Evolutionary conservation across 176 grass and related monocot species (phyloP), one percentile per base, ranked within the genome.

Genomic region (Puya raimondii): DNA sequence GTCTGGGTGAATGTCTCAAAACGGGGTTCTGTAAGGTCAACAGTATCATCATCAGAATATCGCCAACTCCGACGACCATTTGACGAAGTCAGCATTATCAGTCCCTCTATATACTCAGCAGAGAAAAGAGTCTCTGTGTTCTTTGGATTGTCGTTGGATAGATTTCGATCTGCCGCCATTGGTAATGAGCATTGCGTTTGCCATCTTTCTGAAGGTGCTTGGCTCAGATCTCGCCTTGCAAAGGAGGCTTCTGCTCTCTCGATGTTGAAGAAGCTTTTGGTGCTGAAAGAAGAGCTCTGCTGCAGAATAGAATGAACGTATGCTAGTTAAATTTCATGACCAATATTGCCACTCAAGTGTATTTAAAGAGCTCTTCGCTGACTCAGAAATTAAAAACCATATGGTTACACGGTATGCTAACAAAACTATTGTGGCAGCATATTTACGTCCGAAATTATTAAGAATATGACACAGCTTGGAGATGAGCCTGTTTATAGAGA

Each of bases 1-100:
- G 65, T 76, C 73, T 88, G 78, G 58, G 70, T 86, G 78, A 96
- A 96, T 20, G 79, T 74, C 56, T 92, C 94, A 48, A 97, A 49
- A 65, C 94, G 80, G 3, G 89, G 94, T 79, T 97, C 86, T 9
- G 77, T 90, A 71, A 97, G 75, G 72, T 97, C 94, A 56, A 97
- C 89, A 12, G 58, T 72, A 83, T 81, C 86, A 14, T 85, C 85
- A 17, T 88, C 82, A 5, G 81, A 73, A n/a, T 71, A 82, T 18
- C 70, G 83, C 74, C 81, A 75, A 65, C 61, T 77, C 47, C 71
- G 67, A 0, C 71, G 64, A 0, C 53, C 64, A 67, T 67, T 67
- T 4, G 81, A 42, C 33, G 33, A 74, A 72, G 71, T 86, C 75
- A 85, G 68, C 53, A 81, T 70, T 18, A 78, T 74, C 49, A 25